Conservation (phyloP, 139 green algal species). For the Chlamydomonas sp. region DNA sequence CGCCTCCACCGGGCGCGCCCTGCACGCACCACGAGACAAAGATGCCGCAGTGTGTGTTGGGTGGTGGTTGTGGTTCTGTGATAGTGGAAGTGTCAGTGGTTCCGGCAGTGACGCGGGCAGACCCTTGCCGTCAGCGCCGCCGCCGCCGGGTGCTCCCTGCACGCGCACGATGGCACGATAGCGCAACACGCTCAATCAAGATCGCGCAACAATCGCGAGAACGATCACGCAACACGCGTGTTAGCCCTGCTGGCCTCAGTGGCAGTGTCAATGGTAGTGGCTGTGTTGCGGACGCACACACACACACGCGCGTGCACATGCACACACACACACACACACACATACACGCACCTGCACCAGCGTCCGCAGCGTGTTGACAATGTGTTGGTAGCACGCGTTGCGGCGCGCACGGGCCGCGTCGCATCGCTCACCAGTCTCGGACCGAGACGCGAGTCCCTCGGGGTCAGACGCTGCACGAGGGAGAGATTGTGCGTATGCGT, state of each 20-base stretch:
- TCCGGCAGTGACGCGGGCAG: slow-evolving; percentile 5
- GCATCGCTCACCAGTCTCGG: slow-evolving; percentile 31
- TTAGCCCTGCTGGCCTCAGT: too few species aligned
- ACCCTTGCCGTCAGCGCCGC: neutral
- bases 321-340: too few species aligned
- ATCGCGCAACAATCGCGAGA: too few species aligned
- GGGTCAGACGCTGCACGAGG: slow-evolving; percentile 64
- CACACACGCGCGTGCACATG: too few species aligned
- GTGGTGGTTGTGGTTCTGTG: too few species aligned
- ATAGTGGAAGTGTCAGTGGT: too few species aligned
- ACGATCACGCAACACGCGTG: too few species aligned
- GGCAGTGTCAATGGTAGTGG: neutral
- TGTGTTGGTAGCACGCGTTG: slow-evolving; percentile 46
- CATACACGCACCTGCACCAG: slow-evolving; percentile 25
- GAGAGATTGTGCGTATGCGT: too few species aligned
- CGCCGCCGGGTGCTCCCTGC: neutral
- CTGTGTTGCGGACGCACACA: neutral
- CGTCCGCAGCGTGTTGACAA: slow-evolving; percentile 39
- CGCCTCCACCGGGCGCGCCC: slow-evolving; percentile 6
- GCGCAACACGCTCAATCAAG: too few species aligned
- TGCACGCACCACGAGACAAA: too few species aligned
- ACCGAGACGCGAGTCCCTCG: slow-evolving; percentile 30
- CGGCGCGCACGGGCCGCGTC: slow-evolving; percentile 38
- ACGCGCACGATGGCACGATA: too few species aligned
- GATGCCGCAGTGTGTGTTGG: too few species aligned